Percentiles rank a stretch among this genome's conserved stretches.
phyloP scores from a whole-genome alignment of 2,329 filamentous ascomycete species.

The Elsinoe australis region DNA sequence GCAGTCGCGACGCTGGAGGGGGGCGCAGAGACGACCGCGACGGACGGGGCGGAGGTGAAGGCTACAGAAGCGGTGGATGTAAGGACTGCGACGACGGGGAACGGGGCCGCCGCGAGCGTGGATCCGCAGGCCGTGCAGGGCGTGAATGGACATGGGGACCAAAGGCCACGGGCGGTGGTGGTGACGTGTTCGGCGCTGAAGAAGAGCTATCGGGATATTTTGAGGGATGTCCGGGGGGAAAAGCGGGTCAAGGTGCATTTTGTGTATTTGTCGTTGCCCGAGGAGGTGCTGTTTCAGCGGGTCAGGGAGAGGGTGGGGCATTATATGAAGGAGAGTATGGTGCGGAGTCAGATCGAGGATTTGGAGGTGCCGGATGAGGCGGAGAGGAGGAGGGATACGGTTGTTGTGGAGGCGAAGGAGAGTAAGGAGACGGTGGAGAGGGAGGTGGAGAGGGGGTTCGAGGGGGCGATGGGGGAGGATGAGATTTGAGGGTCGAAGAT shows the following conservation, averaged over 20 bases:
- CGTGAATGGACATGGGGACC: too few relatives aligned
- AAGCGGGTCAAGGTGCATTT: slow-evolving; percentile 61
- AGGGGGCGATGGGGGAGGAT: slow-evolving; percentile 29
- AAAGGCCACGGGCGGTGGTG: slow-evolving; percentile 64
- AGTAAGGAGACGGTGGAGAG: slow-evolving; percentile 34
- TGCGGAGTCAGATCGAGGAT: slow-evolving; percentile 79
- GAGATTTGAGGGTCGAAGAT: neutral
- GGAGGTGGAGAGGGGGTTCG: slow-evolving; percentile 35
- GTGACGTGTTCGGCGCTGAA: slow-evolving; percentile 94
- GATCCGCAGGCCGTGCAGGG: too few relatives aligned
- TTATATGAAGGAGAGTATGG: slow-evolving; percentile 95
- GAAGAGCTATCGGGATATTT: slow-evolving; percentile 82
- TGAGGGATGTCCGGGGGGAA: slow-evolving; percentile 42
- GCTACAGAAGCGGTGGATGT: too few relatives aligned
- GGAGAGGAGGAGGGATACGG: slow-evolving; percentile 39
- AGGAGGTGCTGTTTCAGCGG: slow-evolving; percentile 66
- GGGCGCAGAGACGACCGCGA: slow-evolving; percentile 2
- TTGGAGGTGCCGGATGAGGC: slow-evolving; percentile 72
- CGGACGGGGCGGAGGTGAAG: neutral
- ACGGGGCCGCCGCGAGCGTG: too few relatives aligned
- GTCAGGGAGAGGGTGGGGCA: slow-evolving; percentile 71
- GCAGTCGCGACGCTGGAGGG: slow-evolving; percentile 32
- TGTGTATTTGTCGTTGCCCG: slow-evolving; percentile 75
- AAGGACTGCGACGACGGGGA: too few relatives aligned
- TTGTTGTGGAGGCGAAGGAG: slow-evolving; percentile 41